A percentile compares a stretch with the other conserved stretches of the same genome.
Evolutionary conservation across 257 asterid species (phyloP).

Genomic region (Solanum medicagineum): DNA sequence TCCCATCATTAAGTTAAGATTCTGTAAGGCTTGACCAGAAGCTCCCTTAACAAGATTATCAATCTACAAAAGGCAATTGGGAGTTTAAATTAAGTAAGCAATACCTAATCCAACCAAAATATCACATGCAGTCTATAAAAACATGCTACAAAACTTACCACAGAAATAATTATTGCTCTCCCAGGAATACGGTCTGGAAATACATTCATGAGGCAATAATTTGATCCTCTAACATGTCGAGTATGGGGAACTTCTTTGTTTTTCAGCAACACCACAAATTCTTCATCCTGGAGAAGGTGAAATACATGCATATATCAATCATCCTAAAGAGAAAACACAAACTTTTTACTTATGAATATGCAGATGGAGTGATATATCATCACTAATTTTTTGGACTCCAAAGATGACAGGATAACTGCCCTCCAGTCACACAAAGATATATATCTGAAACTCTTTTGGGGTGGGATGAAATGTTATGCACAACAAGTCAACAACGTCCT

Average conservation of each 20-base stretch:
- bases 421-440: not conserved
- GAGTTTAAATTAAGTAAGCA: not conserved
- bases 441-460: not conserved
- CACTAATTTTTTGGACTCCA: not conserved
- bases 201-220: constrained; percentile 77
- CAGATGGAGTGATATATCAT: not conserved
- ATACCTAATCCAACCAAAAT: not conserved
- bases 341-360: not conserved
- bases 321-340: not conserved
- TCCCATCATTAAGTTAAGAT: constrained; percentile 93
- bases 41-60: constrained; percentile 94
- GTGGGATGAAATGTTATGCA: not conserved
- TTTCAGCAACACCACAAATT: constrained; percentile 52
- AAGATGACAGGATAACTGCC: not conserved
- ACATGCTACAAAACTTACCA: constrained; percentile 34
- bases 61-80: constrained; percentile 35
- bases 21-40: constrained; percentile 85
- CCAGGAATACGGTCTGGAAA: constrained; percentile 92
- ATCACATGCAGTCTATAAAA: not conserved
- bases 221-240: constrained; percentile 82
- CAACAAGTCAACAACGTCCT: not conserved
- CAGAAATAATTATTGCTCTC: constrained; percentile 75
- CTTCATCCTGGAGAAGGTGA: constrained; percentile 51
- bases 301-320: not conserved
- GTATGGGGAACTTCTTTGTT: constrained; percentile 75